Evolutionary conservation across 192 early-diverging fungal genomes (phyloP).

Genomic region (Coemansia umbellata): DNA sequence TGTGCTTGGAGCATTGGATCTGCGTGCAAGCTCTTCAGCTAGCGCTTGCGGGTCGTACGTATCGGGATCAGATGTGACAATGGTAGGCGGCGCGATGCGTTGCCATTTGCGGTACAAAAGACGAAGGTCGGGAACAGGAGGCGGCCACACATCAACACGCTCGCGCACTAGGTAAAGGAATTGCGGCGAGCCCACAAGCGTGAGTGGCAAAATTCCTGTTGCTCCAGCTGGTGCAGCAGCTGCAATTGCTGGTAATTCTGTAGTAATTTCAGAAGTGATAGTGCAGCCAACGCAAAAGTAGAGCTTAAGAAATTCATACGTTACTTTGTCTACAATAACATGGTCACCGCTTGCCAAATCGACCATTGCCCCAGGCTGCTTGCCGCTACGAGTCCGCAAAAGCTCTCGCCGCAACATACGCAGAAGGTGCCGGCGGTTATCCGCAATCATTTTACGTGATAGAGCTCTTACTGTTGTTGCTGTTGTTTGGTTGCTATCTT

Average conservation of each 20-base stretch:
- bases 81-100: conserved; percentile 32
- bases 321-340: conserved; percentile 52
- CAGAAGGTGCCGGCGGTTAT: not conserved
- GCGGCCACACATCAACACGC: conserved; percentile 53
- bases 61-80: conserved; percentile 45
- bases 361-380: conserved; percentile 26
- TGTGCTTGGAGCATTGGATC: conserved; percentile 25
- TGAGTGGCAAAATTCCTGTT: conserved; percentile 23
- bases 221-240: not conserved
- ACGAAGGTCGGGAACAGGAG: conserved; percentile 42
- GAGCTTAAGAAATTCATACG: conserved; percentile 53
- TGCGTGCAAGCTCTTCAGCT: conserved; percentile 29
- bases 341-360: conserved; percentile 44
- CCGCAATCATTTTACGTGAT: not conserved
- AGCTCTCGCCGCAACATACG: conserved; percentile 23
- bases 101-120: conserved; percentile 44
- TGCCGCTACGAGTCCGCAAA: conserved; percentile 18
- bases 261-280: not conserved
- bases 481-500: not conserved
- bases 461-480: not conserved
- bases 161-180: conserved; percentile 50
- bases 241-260: not conserved
- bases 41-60: conserved; percentile 36
- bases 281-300: conserved; percentile 44
- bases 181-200: conserved; percentile 38